Base-by-base conservation (phyloP, 2,329 filamentous ascomycete species). In the Coniochaeta sp. region DNA sequence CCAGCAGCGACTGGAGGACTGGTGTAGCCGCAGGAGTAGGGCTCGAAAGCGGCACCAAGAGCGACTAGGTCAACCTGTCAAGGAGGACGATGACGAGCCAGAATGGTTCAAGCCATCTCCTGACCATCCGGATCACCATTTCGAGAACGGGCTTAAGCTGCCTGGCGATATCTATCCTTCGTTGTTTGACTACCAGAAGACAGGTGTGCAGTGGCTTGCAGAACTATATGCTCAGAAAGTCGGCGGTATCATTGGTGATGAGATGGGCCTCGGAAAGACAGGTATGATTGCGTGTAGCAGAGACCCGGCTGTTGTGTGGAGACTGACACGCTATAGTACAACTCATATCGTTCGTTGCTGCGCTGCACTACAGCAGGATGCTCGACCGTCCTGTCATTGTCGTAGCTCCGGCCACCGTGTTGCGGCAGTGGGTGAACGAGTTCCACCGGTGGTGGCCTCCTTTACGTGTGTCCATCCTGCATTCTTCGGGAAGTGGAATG, bases 381-480 rank as follows among this genome's bases (percentile, higher is more conserved):
- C 79, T 97, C 20, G 81, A 79, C 20, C 89, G 89, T 54, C 94
- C 94, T 0, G 84, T 95, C 40, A 89, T 99, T 54, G 81, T 99
- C 7, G 91, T 99, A 4, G 91, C 91, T 49, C 94, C 94, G 2
- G 92, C 92, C 3, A 99, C 94, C 0, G 87, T 99, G 22, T 85
- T 99, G 72, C 87, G 90, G 55, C 94, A 99, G 66, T 99, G 94
- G 94, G 94, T 96, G 12, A 95, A 95, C 57, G 94, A 99, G 64
- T 97, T 99, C 60, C 95, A 99, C 69, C 84, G 86, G 12, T 99
- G 95, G 95, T 99, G 95, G 95, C 94, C 94, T n/a, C 86, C 94
- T n/a, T 75, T 99, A 28, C 82, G 95, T 38, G 94, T 99, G 5
- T 95, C 91, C 0, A 97, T 99, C 55, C 68, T 99, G 48, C 94